Evolutionary conservation across 805 yeast genomes (phyloP).

Genomic region (Metschnikowia kunwiensis): DNA sequence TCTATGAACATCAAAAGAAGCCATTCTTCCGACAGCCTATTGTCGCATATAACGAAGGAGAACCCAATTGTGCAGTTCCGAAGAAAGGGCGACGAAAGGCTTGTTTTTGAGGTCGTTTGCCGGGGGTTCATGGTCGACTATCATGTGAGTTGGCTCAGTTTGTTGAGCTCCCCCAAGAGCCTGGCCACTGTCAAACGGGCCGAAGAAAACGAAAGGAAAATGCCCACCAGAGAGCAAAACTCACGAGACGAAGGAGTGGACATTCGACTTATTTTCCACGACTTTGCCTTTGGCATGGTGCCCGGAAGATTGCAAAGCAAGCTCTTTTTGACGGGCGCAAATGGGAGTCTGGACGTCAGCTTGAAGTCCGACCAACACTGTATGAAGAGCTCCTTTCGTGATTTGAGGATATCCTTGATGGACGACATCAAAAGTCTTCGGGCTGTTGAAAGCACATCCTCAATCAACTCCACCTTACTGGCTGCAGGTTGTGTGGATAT

Average conservation of each 20-base stretch:
- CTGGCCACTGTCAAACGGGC: background rate
- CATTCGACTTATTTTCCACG: constrained; percentile 39
- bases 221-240: too few relatives aligned
- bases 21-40: too few relatives aligned
- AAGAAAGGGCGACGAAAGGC: constrained; percentile 25
- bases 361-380: constrained; percentile 30
- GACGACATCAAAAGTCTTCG: constrained; percentile 50
- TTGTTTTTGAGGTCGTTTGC: constrained; percentile 41
- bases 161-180: constrained; percentile 4
- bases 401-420: constrained; percentile 51
- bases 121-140: constrained; percentile 53
- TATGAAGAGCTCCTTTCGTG: constrained; percentile 47
- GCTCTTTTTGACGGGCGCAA: constrained; percentile 47
- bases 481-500: constrained; percentile 53
- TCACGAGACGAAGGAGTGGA: constrained; percentile 17
- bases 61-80: constrained; percentile 13
- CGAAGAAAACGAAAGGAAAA: too few relatives aligned
- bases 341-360: constrained; percentile 52
- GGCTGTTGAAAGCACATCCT: background rate
- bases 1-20: too few relatives aligned
- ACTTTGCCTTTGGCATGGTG: constrained; percentile 57
- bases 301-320: constrained; percentile 63
- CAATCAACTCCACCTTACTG: constrained; percentile 20
- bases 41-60: too few relatives aligned
- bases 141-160: constrained; percentile 54